Evolutionary conservation across 345 rosid species (phyloP), one percentile per base, ranked within the genome.

Genomic region (Citrus maxima): DNA sequence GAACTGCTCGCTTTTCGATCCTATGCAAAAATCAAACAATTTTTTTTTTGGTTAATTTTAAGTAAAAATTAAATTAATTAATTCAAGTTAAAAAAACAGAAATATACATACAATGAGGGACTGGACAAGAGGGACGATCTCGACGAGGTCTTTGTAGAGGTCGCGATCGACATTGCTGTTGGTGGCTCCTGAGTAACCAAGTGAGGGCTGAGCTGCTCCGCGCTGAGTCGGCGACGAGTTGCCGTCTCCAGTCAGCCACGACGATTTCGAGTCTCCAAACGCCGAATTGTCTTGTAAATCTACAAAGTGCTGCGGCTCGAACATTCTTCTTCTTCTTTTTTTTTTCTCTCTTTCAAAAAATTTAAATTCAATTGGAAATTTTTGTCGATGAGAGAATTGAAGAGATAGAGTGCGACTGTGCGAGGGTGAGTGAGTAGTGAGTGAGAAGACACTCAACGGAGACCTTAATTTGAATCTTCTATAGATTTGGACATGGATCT

Each of bases 91-190:
- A 46, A 46, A 42, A 12, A 10, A 46, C 9, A 46, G 18, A 42
- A 24, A 56, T 16, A 3, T 67, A 67, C 54, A 76, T 90, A 96
- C 99, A 74, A 97, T 94, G 83, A 87, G 95, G 71, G 94, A 89
- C 86, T 96, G 92, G 74, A 96, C 86, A 77, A 97, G 98, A 77
- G 98, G 98, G 84, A 94, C 89, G 77, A 97, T 91, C 78, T 91
- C 95, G 74, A 92, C 98, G 40, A 97, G 98, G 77, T 93, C 95
- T 42, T 93, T 92, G 78, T 85, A 92, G 71, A 94, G 97, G 80
- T 80, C 88, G 54, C 88, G 98, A 84, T 93, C 95, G 32, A 97
- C 80, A 79, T 85, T 90, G 42, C 84, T 85, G 76, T 76, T 86
- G 4, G 82, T 80, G 27, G 84, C 18, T 59, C 55, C 76, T 10